Base-by-base conservation (phyloP, 2,329 filamentous ascomycete genomes). In the Akanthomyces muscarius region DNA sequence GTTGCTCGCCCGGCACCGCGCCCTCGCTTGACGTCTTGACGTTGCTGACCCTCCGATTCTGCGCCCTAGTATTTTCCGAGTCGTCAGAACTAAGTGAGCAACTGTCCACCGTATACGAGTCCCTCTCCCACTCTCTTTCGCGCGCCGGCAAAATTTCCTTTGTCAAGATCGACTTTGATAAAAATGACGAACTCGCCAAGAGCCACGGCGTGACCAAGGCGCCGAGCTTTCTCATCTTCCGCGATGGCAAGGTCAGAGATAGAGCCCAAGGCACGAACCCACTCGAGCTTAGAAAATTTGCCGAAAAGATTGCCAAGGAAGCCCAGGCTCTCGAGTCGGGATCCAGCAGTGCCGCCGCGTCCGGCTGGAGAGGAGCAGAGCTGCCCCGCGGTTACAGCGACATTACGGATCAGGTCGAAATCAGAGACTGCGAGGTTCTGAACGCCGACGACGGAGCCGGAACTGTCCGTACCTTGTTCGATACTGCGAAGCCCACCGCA, bases 171-270 rank as follows among this genome's bases (percentile, higher is more conserved):
- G 88, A 98, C 80, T 89, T 86, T 65, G 92, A 97, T 69, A 76
- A 83, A 57, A 89, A 95, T 73, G 81, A 86, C 70, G 86, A 91
- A 44, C 85, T 98, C 66, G 86, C 90, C 18, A 73, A 84, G 65
- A 85, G 87, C 68, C 95, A 96, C 78, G 80, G 81, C 67, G 82
- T 98, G 71, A 87, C 86, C 23, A 84, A 86, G 76, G 87, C 94
- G 72, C 95, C 95, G 10, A 96, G 93, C n/a, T 97, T 98, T 75
- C 84, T 98, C 71, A 83, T 97, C 70, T 96, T 91, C 80, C 89
- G 89, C 69, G 83, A 89, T 71, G 89, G 87, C 68, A 81, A 86
- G 66, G 79, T 87, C 63, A 83, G 86, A 53, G 84, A 89, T 59
- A 89, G 86, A 70, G 84, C 95, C 65, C 82, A 85, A 72, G 93